Evolutionary conservation across 306 rosid species (phyloP).

Genomic region (Corylus heterophylla): DNA sequence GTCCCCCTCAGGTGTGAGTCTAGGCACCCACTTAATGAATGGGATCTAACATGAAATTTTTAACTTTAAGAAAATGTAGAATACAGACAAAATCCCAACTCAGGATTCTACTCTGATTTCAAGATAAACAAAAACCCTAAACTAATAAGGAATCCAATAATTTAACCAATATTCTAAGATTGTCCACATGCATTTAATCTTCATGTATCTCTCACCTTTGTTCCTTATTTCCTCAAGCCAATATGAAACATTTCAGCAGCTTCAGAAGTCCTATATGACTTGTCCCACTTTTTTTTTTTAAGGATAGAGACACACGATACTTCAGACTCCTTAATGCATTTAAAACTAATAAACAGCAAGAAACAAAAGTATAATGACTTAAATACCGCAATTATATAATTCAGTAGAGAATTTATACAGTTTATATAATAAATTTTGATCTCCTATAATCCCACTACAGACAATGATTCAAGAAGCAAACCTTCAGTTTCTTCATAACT

Average conservation of each 20-base stretch:
- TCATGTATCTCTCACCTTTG: neutral
- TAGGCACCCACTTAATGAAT: neutral
- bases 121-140: neutral
- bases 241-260: conserved; percentile 2
- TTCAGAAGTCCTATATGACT: neutral
- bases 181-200: neutral
- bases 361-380: neutral
- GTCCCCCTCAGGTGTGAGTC: too few relatives aligned
- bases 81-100: neutral
- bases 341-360: neutral
- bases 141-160: neutral
- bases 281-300: neutral
- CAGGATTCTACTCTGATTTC: neutral
- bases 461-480: conserved; percentile 35
- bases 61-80: neutral
- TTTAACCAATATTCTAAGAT: neutral
- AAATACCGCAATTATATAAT: neutral
- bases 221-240: neutral
- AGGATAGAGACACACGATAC: neutral
- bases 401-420: conserved; percentile 6
- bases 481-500: conserved; percentile 75
- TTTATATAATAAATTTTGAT: conserved; percentile 5
- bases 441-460: conserved; percentile 5
- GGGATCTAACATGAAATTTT: neutral
- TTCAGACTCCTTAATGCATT: neutral